Evolutionary conservation across 2,329 filamentous ascomycete genomes (phyloP).

Genomic region (Calonectria leucothoes): DNA sequence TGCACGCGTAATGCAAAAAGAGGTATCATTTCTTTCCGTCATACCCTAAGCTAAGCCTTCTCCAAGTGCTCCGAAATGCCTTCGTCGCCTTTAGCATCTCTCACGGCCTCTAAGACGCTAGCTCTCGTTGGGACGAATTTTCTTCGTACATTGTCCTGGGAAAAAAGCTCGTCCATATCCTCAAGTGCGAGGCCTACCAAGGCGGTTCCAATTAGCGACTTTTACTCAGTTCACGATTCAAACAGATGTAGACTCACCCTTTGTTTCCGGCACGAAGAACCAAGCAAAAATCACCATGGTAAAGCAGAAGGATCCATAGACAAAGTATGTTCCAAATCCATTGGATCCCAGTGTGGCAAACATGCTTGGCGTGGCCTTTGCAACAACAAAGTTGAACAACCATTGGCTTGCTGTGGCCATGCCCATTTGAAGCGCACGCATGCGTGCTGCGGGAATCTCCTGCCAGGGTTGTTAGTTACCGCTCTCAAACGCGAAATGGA

Average conservation of each 20-base stretch:
- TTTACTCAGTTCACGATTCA: background rate
- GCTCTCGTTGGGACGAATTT: slow-evolving; percentile 10
- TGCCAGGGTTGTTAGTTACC: background rate
- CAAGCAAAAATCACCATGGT: slow-evolving; percentile 18
- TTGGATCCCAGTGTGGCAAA: slow-evolving; percentile 17
- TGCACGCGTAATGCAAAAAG: background rate
- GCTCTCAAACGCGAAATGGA: accelerated
- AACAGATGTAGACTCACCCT: background rate
- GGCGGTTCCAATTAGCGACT: background rate
- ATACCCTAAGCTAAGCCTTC: background rate
- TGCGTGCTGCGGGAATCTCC: slow-evolving; percentile 23
- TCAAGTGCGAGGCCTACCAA: background rate
- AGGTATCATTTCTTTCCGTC: background rate
- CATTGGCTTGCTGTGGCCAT: slow-evolving; percentile 26
- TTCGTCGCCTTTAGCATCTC: slow-evolving; percentile 1
- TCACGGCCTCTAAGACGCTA: background rate
- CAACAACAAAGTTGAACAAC: slow-evolving; percentile 29
- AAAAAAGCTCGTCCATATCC: slow-evolving; percentile 20
- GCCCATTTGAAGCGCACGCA: slow-evolving; percentile 26
- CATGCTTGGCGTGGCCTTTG: slow-evolving; percentile 21
- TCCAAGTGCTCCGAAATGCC: slow-evolving; percentile 3
- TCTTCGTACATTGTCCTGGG: slow-evolving; percentile 1
- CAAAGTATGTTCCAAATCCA: slow-evolving; percentile 27
- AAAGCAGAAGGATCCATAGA: slow-evolving; percentile 25
- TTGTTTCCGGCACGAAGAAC: slow-evolving; percentile 18